Conservation (phyloP, 169 alveolate species). For the Babesia gibsoni region DNA sequence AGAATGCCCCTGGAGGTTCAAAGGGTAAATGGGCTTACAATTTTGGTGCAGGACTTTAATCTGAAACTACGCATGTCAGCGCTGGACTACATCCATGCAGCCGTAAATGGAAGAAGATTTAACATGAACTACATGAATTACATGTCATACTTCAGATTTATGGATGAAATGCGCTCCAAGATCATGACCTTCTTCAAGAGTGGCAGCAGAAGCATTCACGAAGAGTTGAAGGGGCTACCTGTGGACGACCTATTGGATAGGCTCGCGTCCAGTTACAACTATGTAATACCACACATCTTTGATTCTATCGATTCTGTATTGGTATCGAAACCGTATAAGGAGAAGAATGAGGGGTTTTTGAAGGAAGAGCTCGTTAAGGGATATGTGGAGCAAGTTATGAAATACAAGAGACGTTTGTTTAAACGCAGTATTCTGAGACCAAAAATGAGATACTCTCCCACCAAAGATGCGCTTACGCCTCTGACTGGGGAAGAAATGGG, state of each 20-base stretch:
- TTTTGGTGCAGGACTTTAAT: conserved; percentile 22
- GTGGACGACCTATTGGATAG: not conserved
- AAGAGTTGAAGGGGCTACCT: not conserved
- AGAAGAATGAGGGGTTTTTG: not conserved
- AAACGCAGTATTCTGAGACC: not conserved
- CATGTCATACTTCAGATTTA: not conserved
- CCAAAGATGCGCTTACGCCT: not conserved
- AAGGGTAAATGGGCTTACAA: not conserved
- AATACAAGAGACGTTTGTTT: conserved; percentile 1
- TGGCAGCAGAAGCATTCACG: not conserved
- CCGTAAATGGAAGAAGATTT: not conserved
- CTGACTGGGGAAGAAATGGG: conserved; percentile 59
- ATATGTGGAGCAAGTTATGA: not conserved
- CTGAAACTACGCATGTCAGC: conserved; percentile 10
- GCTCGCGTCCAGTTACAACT: conserved; percentile 28
- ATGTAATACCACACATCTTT: conserved; percentile 31
- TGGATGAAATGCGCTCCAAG: not conserved
- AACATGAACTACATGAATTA: not conserved
- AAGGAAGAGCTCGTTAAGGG: not conserved
- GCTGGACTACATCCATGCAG: conserved; percentile 8
- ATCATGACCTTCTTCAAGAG: not conserved
- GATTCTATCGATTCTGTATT: conserved; percentile 26
- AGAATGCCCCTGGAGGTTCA: not conserved
- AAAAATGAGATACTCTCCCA: not conserved
- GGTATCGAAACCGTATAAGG: conserved; percentile 31